These are phyloP conservation scores for Trichothecium sympodiale DNA, from an alignment of 2,329 filamentous ascomycete species.

Conservation along the genomic window DNA sequence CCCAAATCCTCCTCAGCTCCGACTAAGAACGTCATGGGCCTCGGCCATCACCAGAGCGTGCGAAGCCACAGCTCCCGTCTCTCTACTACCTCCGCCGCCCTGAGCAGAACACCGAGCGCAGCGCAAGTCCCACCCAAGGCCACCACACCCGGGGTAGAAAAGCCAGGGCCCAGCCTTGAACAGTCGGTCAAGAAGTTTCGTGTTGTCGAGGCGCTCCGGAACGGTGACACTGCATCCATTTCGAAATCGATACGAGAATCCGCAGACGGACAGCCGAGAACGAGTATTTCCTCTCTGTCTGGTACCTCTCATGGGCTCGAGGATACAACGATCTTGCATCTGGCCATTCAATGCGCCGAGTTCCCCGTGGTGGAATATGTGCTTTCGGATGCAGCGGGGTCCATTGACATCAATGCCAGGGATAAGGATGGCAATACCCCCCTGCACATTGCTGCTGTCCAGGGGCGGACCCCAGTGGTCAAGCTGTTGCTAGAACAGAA, in stretches of 20 bases:
- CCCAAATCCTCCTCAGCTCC: conserved; percentile 17
- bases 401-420: conserved; percentile 74
- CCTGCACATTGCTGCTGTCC: conserved; percentile 73
- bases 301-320: conserved; percentile 42
- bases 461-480: conserved; percentile 73
- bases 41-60: conserved; percentile 19
- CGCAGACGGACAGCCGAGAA: conserved; percentile 37
- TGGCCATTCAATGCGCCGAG: conserved; percentile 93
- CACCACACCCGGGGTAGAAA: conserved; percentile 19
- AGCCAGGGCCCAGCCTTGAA: conserved; percentile 56
- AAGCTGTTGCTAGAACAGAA: conserved; percentile 72
- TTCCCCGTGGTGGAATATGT: conserved; percentile 87
- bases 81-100: conserved; percentile 28
- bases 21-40: too few species aligned
- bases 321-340: conserved; percentile 82
- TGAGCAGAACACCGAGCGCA: conserved; percentile 30
- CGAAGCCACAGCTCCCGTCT: conserved; percentile 36
- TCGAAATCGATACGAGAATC: conserved; percentile 71
- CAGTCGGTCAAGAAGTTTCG: conserved; percentile 92
- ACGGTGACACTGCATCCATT: conserved; percentile 82
- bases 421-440: conserved; percentile 94
- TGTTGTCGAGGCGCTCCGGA: conserved; percentile 83
- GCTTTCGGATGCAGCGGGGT: conserved; percentile 58
- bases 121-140: conserved; percentile 15
- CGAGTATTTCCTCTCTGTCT: conserved; percentile 45